A percentile compares a stretch with the other conserved stretches of the same genome.
Conservation (phyloP, 306 rosid genomes). For the Pyrus communis region DNA sequence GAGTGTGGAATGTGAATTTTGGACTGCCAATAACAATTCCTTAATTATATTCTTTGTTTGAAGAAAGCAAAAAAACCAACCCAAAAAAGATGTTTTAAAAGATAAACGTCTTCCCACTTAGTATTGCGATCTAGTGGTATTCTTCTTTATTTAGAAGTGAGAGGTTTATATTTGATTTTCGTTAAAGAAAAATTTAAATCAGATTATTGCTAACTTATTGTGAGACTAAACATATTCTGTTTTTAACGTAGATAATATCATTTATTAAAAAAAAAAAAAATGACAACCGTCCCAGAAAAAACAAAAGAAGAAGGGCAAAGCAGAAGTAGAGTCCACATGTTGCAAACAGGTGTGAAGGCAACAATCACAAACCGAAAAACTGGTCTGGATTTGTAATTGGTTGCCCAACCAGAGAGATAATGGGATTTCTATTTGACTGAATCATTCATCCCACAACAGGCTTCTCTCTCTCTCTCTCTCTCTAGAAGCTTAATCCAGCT, state of each 20-base stretch:
- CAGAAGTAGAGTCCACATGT: conserved; percentile 5
- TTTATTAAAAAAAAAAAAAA: not conserved
- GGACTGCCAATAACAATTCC: too few species aligned
- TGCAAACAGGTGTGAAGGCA: conserved; percentile 5
- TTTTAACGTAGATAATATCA: too few species aligned
- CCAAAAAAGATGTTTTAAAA: not conserved
- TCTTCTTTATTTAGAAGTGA: too few species aligned
- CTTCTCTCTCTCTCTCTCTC: not conserved
- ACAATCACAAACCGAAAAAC: conserved; percentile 1
- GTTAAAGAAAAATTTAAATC: too few species aligned
- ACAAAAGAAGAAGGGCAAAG: not conserved
- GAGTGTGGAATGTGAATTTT: too few species aligned
- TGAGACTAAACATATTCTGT: accelerated
- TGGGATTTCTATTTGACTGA: conserved; percentile 15
- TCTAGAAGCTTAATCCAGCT: not conserved
- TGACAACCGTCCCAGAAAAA: not conserved
- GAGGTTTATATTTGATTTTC: too few species aligned
- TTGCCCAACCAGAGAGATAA: conserved; percentile 10
- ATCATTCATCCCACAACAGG: not conserved
- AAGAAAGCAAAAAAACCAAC: not conserved
- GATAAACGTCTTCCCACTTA: too few species aligned
- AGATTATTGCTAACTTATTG: accelerated
- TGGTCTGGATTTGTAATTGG: conserved; percentile 1
- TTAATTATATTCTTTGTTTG: too few species aligned
- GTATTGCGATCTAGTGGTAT: too few species aligned